Conservation (phyloP, 805 yeast genomes). For the Saturnispora hagleri region DNA sequence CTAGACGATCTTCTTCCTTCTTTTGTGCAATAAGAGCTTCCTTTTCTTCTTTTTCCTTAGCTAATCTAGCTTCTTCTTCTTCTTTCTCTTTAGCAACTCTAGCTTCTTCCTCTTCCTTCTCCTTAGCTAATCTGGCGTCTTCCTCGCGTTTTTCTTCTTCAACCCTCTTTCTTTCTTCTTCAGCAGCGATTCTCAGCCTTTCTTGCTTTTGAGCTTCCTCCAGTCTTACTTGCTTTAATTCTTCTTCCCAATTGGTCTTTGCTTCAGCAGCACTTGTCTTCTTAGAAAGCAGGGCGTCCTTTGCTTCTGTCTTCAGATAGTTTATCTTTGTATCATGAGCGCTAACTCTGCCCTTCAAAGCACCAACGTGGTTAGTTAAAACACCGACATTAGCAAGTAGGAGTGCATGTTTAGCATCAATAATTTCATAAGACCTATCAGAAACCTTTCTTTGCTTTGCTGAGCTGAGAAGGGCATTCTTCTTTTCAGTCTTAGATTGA, state of each 20-base stretch:
- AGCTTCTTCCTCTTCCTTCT: conserved; percentile 23
- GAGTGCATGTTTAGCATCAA: conserved; percentile 29
- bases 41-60: conserved; percentile 26
- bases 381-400: conserved; percentile 31
- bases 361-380: conserved; percentile 36
- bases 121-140: conserved; percentile 26
- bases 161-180: conserved; percentile 31
- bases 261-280: conserved; percentile 35
- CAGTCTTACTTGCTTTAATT: conserved; percentile 35
- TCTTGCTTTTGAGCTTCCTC: conserved; percentile 40
- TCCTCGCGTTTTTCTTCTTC: conserved; percentile 32
- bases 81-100: conserved; percentile 26
- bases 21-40: conserved; percentile 17
- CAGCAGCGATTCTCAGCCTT: conserved; percentile 31
- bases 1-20: conserved; percentile 28
- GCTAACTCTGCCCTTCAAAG: conserved; percentile 33
- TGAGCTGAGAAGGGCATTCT: conserved; percentile 20
- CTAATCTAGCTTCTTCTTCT: conserved; percentile 27
- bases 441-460: conserved; percentile 32
- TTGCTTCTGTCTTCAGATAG: conserved; percentile 30
- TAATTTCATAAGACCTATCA: conserved; percentile 28
- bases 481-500: conserved; percentile 33
- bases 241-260: conserved; percentile 35
- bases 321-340: conserved; percentile 37
- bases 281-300: conserved; percentile 29